These are phyloP conservation scores for Cyanodermella asteris DNA, from an alignment of 2,329 filamentous ascomycete genomes.

Conservation along the genomic window DNA sequence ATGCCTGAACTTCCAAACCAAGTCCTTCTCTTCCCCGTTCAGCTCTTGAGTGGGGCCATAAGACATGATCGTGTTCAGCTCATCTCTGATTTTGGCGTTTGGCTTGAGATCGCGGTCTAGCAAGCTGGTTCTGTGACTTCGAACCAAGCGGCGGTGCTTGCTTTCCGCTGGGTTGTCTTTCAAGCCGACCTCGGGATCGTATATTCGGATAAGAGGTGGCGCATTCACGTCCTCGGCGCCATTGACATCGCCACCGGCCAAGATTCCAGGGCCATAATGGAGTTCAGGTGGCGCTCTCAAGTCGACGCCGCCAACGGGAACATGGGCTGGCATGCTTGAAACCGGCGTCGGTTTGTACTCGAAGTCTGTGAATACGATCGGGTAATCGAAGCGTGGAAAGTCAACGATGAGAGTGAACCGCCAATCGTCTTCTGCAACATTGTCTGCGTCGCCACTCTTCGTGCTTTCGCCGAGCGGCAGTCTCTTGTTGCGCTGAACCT, in stretches of 20 bases:
- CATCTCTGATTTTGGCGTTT: constrained; percentile 85
- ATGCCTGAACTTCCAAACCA: constrained; percentile 94
- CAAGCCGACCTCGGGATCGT: constrained; percentile 79
- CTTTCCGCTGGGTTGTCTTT: constrained; percentile 84
- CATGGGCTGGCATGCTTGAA: constrained; percentile 46
- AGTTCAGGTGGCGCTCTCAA: constrained; percentile 71
- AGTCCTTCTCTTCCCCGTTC: constrained; percentile 76
- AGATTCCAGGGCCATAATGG: constrained; percentile 74
- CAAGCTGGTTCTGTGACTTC: constrained; percentile 81
- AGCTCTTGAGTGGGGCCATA: constrained; percentile 83
- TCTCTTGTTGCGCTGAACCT: constrained; percentile 12
- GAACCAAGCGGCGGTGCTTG: constrained; percentile 78
- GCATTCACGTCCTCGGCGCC: constrained; percentile 23
- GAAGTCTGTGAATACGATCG: constrained; percentile 82
- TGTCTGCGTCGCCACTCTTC: constrained; percentile 18
- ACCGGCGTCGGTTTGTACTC: constrained; percentile 75
- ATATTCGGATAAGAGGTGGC: constrained; percentile 56
- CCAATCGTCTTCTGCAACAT: constrained; percentile 29
- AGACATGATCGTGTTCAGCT: constrained; percentile 73
- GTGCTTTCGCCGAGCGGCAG: constrained; percentile 2
- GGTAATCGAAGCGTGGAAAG: constrained; percentile 84
- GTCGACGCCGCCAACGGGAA: constrained; percentile 47
- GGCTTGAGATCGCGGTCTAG: constrained; percentile 89
- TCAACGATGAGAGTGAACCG: constrained; percentile 76
- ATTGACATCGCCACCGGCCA: constrained; percentile 35